Conservation (phyloP, 495 filamentous ascomycete species). For the Penicillium antarcticum region DNA sequence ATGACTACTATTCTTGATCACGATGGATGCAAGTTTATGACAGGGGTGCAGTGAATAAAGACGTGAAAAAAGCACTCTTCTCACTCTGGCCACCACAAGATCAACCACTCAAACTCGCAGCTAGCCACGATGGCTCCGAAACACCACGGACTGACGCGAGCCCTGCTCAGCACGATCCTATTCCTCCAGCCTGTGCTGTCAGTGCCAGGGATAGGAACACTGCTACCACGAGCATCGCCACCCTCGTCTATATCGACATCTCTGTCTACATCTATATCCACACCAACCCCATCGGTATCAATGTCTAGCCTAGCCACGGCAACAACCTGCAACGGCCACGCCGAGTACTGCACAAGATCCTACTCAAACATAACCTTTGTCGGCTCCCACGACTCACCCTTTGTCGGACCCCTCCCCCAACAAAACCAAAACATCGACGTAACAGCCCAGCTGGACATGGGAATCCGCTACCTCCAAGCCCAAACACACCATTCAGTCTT, state of each 20-base stretch:
- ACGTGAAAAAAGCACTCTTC: background rate
- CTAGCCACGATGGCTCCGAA: constrained; percentile 3
- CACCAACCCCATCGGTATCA: background rate
- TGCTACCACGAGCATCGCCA: constrained; percentile 1
- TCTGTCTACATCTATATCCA: too few relatives aligned
- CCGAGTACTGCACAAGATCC: constrained; percentile 54
- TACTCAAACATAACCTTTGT: constrained; percentile 68
- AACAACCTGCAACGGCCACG: constrained; percentile 61
- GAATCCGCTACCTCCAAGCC: constrained; percentile 65
- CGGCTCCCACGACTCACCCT: constrained; percentile 67
- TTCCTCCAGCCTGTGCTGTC: constrained; percentile 9
- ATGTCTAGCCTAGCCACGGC: constrained; percentile 5
- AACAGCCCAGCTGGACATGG: constrained; percentile 61
- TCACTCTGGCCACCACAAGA: background rate
- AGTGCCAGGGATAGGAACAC: background rate
- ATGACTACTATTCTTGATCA: background rate
- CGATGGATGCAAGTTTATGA: background rate
- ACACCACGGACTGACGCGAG: background rate
- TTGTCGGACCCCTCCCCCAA: constrained; percentile 56
- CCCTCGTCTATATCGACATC: constrained; percentile 3
- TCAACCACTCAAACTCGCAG: background rate
- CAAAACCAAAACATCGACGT: constrained; percentile 68
- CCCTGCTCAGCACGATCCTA: constrained; percentile 11
- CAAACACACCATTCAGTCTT: constrained; percentile 57
- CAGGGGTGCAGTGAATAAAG: background rate